Evolutionary conservation across 139 green algal genomes (phyloP), one percentile per base, ranked within the genome.

Genomic region (Ettlia oleoabundans): DNA sequence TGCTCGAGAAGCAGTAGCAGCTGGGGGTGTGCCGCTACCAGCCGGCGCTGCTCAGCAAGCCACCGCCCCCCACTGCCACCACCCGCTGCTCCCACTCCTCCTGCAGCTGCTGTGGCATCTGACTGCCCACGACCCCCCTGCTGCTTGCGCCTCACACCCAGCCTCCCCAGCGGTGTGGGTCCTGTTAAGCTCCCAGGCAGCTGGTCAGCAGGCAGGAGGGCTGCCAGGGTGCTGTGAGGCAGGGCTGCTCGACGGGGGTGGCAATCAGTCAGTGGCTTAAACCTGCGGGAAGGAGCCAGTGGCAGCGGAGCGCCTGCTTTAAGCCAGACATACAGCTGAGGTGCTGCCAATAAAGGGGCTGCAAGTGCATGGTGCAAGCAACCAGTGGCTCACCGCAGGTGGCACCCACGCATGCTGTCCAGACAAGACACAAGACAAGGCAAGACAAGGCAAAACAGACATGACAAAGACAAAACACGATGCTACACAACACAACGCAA

Each of bases 1-100:
- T 67, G 53, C 53, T 80, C 53, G 52, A 80, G 37, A 33, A 80
- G 53, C 24, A 68, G 51, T 26, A 80, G 35, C 8, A 80, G 53
- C 24, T 55, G 53, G 9, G 73, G 73, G 73, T 68, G 53, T 35
- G 73, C 53, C 3, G 53, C 53, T 35, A 80, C 73, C 73, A 80
- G 33, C 19, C 53, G 53, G 26, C 38, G 52, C 73, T 64, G 73
- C 53, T 69, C 52, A 15, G 24, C 73, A 43, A 80, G 47, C 47
- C 13, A 15, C 47, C 13, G 47, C 47, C 15, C 47, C 15, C 13
- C 47, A 58, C 47, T 10, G 47, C 47, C 47, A 15, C 47, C 47
- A 58, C 13, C n/a, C n/a, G n/a, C n/a, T n/a, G n/a, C n/a, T n/a
- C n/a, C n/a, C n/a, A n/a, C n/a, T n/a, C n/a, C n/a, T n/a, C n/a